phyloP scores from a whole-genome alignment of 2,329 filamentous ascomycete genomes.

The Ophiostoma perfectum region DNA sequence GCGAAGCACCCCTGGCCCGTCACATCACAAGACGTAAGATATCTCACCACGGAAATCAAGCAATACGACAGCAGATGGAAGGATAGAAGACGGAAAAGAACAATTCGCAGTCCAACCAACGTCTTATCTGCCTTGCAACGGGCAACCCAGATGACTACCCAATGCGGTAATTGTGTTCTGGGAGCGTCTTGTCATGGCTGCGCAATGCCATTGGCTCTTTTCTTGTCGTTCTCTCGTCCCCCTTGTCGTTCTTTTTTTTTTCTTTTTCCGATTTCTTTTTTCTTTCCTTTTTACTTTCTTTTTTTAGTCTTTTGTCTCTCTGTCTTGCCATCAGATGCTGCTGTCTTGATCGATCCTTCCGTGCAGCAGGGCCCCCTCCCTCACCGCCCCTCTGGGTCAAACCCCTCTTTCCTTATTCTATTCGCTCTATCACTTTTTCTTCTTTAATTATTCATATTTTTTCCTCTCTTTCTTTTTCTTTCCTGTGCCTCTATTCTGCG shows the following conservation, averaged over 20 bases:
- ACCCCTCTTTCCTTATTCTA: constrained; percentile 12
- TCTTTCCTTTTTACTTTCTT: too few species aligned
- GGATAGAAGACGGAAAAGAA: background rate
- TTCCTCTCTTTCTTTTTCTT: background rate
- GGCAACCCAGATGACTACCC: background rate
- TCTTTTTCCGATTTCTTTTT: too few species aligned
- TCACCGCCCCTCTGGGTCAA: constrained; percentile 20
- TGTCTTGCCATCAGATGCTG: background rate
- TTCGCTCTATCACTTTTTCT: background rate
- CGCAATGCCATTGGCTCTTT: background rate
- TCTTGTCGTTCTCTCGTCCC: too few species aligned
- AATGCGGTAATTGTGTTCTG: background rate
- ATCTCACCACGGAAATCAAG: background rate
- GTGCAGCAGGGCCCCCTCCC: constrained; percentile 9
- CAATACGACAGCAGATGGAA: background rate
- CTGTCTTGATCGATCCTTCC: constrained; percentile 8
- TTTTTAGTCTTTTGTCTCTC: background rate
- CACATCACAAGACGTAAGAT: constrained; percentile 6
- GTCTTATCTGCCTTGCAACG: background rate
- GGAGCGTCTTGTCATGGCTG: background rate
- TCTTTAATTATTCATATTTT: background rate
- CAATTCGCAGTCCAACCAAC: background rate
- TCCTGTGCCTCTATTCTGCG: too few species aligned
- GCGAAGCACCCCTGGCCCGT: background rate
- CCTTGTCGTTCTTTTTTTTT: too few species aligned